Evolutionary conservation across 2,329 filamentous ascomycete species (phyloP).

Genomic region (Penicillium olsonii): DNA sequence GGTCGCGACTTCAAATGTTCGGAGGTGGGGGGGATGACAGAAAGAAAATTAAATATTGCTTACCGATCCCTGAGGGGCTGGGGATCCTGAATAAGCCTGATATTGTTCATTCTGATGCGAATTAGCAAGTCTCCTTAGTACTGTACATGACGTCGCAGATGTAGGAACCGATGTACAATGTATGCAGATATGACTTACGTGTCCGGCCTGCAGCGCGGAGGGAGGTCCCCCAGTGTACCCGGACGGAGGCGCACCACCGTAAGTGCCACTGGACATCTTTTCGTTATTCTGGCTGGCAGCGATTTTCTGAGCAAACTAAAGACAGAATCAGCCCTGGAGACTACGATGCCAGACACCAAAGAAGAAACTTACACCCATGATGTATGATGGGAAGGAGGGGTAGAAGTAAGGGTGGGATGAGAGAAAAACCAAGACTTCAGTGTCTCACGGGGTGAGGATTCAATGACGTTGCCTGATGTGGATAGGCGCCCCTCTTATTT

Average conservation of each 20-base stretch:
- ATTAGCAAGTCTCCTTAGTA: not conserved
- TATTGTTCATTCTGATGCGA: slow-evolving; percentile 42
- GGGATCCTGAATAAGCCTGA: slow-evolving; percentile 56
- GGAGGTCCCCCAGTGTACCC: slow-evolving; percentile 43
- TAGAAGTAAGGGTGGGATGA: not conserved
- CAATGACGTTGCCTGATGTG: slow-evolving; percentile 9
- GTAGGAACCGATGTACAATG: not conserved
- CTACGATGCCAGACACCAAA: no score
- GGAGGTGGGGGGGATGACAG: slow-evolving; percentile 10
- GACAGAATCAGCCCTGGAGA: slow-evolving; percentile 1
- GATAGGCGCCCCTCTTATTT: slow-evolving; percentile 5
- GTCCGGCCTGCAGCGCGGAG: slow-evolving; percentile 42
- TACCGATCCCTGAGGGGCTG: slow-evolving; percentile 39
- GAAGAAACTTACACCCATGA: slow-evolving; percentile 12
- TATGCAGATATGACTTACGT: slow-evolving; percentile 51
- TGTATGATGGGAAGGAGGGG: not conserved
- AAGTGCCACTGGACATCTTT: slow-evolving; percentile 28
- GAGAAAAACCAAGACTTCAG: not conserved
- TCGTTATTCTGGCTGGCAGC: slow-evolving; percentile 38
- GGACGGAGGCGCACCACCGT: slow-evolving; percentile 37
- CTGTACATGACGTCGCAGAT: slow-evolving; percentile 24
- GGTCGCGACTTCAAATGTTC: not conserved
- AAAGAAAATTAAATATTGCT: slow-evolving; percentile 26
- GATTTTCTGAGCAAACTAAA: slow-evolving; percentile 42
- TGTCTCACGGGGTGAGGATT: slow-evolving; percentile 7